A percentile compares a stretch with the other conserved stretches of the same genome.
These are phyloP conservation scores for Tricholoma flavovirens DNA, from an alignment of 768 basidiomycete genomes.

Conservation along the genomic window DNA sequence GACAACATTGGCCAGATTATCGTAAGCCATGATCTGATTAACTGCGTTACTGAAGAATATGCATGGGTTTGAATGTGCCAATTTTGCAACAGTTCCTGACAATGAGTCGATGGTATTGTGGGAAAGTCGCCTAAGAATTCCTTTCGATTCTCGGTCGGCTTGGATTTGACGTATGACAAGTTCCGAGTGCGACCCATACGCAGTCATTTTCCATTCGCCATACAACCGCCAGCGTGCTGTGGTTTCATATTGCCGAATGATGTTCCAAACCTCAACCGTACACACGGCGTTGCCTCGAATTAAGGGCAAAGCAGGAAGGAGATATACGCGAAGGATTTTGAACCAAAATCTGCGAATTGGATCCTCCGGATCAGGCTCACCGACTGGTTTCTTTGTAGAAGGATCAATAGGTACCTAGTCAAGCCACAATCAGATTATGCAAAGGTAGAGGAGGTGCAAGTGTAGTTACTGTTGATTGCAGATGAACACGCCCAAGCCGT, in stretches of 20 bases:
- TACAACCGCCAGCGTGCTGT: constrained; percentile 86
- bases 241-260: constrained; percentile 74
- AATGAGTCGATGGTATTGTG: constrained; percentile 79
- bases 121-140: constrained; percentile 81
- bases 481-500: constrained; percentile 65
- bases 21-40: constrained; percentile 93
- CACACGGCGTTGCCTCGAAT: constrained; percentile 83
- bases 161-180: constrained; percentile 76
- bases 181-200: constrained; percentile 72
- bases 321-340: constrained; percentile 67
- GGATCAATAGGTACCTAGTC: constrained; percentile 46
- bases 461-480: constrained; percentile 44
- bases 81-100: constrained; percentile 84
- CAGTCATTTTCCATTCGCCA: constrained; percentile 85
- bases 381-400: constrained; percentile 53
- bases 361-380: constrained; percentile 48
- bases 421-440: constrained; percentile 1
- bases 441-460: not conserved
- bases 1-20: constrained; percentile 86
- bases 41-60: constrained; percentile 87
- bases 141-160: constrained; percentile 84
- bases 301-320: constrained; percentile 84
- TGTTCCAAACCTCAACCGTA: constrained; percentile 89
- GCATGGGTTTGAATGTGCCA: constrained; percentile 91
- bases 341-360: constrained; percentile 81